Evolutionary conservation across 768 basidiomycete genomes (phyloP), one percentile per base, ranked within the genome.

Genomic region (Psilocybe cyanescens): DNA sequence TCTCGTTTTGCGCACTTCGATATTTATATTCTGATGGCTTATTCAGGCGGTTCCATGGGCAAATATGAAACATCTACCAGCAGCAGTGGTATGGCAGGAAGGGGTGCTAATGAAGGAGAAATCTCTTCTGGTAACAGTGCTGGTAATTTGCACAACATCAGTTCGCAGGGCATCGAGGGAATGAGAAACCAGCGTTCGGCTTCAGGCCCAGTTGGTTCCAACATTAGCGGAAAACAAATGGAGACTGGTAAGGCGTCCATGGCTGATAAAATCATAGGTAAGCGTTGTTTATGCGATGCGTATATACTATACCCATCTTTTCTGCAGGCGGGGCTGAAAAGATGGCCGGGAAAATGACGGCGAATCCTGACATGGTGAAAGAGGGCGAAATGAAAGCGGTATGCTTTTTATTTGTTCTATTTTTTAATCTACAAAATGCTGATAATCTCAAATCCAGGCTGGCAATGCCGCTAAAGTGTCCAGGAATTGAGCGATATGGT

Each of bases 241-340:
- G 39, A 28, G 5, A 28, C 41, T 9, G 48, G 53, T 29, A 39
- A 44, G 17, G 45, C 29, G 45, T 35, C 45, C 7, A 59, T 63
- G 50, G 14, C 62, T 8, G 55, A 62, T 35, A 62, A 57, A 28
- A 46, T 58, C 3, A 39, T 58, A 31, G 50, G 61, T 57, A 9
- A 35, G 51, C 17, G 8, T n/a, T 52, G n/a, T 7, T 11, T 24
- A 12, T 1, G 7, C 7, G 1, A 31, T 33, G 3, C 17, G 7
- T 30, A 9, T 52, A 7, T n/a, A n/a, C 12, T 17, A n/a, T n/a
- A 0, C 7, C 31, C 17, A 8, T 11, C 12, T n/a, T 11, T 19
- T n/a, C 33, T 17, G 37, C 35, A 61, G 60, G 60, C 19, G 55
- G 39, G 3, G 50, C 49, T 2, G 55, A 62, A 41, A 62, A 62